Evolutionary conservation across 768 basidiomycete species (phyloP).

Genomic region (Cystofilobasidium macerans): DNA sequence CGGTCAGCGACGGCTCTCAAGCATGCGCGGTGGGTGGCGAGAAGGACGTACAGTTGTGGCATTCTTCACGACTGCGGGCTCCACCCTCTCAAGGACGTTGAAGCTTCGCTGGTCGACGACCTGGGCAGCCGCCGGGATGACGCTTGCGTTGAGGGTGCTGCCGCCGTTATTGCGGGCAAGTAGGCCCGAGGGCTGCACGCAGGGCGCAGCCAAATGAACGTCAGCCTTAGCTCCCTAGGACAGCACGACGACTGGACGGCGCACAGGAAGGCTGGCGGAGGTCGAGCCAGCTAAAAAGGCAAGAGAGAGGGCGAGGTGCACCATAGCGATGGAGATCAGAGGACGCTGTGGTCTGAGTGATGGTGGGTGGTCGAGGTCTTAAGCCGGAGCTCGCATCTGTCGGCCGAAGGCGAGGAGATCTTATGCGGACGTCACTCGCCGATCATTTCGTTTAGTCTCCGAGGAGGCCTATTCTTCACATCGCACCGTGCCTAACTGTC

Average conservation of each 20-base stretch:
- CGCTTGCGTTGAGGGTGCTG: background rate
- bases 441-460: no score
- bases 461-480: no score
- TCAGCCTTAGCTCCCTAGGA: no score
- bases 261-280: background rate
- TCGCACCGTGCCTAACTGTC: no score
- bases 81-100: background rate
- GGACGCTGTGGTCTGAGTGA: background rate
- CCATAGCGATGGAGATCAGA: background rate
- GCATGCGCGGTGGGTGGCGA: background rate
- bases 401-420: no score
- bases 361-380: background rate
- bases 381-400: no score
- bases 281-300: background rate
- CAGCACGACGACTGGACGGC: no score
- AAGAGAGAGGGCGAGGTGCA: background rate
- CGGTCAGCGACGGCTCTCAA: background rate
- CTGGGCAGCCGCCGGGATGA: background rate
- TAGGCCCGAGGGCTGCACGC: background rate
- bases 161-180: background rate
- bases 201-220: no score
- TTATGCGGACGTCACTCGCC: no score
- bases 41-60: background rate
- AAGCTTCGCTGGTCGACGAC: background rate
- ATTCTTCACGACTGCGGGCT: background rate